Evolutionary conservation across 495 filamentous ascomycete genomes (phyloP).

Genomic region (Penicillium crystallinum): DNA sequence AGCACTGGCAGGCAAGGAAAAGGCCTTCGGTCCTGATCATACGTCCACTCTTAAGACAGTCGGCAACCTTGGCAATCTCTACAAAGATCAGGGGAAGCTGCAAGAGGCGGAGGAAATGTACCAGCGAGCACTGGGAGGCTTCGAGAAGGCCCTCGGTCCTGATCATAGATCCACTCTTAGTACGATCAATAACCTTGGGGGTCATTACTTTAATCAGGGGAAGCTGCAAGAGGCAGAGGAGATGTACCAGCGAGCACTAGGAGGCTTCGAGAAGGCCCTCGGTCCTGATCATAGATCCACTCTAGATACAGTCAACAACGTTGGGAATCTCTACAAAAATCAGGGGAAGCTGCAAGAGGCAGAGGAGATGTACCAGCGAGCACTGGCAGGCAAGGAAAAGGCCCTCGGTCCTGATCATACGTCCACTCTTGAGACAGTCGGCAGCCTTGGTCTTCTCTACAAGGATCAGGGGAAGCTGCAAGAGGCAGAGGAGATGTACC

Average conservation of each 20-base stretch:
- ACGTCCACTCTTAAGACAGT: conserved; percentile 26
- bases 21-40: conserved; percentile 25
- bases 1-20: conserved; percentile 27
- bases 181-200: conserved; percentile 31
- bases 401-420: conserved; percentile 31
- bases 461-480: conserved; percentile 25
- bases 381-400: conserved; percentile 29
- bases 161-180: conserved; percentile 30
- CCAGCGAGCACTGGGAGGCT: conserved; percentile 21
- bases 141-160: conserved; percentile 32
- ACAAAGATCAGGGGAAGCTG: conserved; percentile 30
- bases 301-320: not conserved
- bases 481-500: conserved; percentile 17
- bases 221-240: conserved; percentile 30
- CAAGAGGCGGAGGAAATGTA: conserved; percentile 36
- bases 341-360: conserved; percentile 36
- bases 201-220: conserved; percentile 21
- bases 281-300: conserved; percentile 29
- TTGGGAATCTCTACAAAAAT: not conserved
- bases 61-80: conserved; percentile 35
- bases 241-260: conserved; percentile 29
- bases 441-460: conserved; percentile 30
- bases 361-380: conserved; percentile 32
- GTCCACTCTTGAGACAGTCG: conserved; percentile 32
- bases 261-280: conserved; percentile 28